Evolutionary conservation across 257 asterid species (phyloP).

Genomic region (Solanum chiquidenum): DNA sequence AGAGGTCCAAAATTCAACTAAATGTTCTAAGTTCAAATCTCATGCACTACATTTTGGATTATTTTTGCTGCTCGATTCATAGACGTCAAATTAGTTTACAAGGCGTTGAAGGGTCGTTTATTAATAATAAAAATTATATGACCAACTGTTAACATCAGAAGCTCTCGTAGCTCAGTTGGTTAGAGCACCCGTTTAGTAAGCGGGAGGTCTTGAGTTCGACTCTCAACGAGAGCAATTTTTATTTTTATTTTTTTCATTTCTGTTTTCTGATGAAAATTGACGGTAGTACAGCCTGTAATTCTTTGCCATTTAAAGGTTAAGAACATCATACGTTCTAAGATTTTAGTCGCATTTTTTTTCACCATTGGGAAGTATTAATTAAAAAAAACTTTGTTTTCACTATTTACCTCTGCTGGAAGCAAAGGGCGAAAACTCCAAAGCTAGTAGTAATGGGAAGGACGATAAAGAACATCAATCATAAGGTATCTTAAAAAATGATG

Average conservation of each 20-base stretch:
- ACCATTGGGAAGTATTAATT: neutral
- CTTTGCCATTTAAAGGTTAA: no score
- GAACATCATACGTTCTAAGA: no score
- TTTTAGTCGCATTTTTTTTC: neutral
- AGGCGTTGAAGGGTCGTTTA: neutral
- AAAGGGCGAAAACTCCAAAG: neutral
- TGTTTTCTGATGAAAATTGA: neutral
- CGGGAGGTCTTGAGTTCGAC: conserved; percentile 97
- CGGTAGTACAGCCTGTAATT: no score
- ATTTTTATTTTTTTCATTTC: no score
- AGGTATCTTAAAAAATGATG: neutral
- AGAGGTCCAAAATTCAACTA: neutral
- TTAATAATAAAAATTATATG: rapidly evolving
- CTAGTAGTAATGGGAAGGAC: neutral
- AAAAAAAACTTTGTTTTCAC: no score
- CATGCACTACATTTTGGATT: neutral
- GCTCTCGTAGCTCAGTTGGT: conserved; percentile 97
- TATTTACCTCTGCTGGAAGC: neutral
- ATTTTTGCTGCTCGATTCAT: neutral
- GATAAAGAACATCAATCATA: neutral
- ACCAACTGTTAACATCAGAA: neutral
- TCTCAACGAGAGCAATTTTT: neutral
- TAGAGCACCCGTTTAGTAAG: conserved; percentile 98
- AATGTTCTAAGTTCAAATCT: neutral
- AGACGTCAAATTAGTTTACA: neutral